Conservation (phyloP, 768 basidiomycete species). For the Amanita molliuscula region DNA sequence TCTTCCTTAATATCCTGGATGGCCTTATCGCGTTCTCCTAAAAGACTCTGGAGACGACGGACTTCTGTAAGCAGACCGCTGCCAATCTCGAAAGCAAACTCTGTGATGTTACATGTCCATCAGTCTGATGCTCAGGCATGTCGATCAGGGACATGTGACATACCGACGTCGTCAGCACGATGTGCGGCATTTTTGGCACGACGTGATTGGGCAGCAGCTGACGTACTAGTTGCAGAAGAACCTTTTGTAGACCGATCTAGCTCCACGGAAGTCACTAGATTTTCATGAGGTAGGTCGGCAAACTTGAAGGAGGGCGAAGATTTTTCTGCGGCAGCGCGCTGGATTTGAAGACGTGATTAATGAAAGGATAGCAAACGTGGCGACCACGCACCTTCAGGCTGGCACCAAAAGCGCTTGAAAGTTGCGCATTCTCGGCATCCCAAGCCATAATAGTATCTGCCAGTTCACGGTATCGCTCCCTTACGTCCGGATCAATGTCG, state of each 20-base stretch:
- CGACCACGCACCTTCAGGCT: conserved; percentile 41
- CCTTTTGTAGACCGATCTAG: conserved; percentile 53
- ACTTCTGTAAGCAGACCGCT: conserved; percentile 88
- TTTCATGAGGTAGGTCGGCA: conserved; percentile 44
- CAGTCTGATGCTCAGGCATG: conserved; percentile 7
- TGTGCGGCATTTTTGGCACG: conserved; percentile 89
- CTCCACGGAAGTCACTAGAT: conserved; percentile 14
- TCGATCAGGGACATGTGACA: conserved; percentile 18
- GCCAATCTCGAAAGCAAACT: conserved; percentile 98
- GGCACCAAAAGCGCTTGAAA: conserved; percentile 61
- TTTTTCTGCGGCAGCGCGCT: conserved; percentile 37
- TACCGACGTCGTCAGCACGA: conserved; percentile 82
- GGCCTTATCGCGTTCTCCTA: conserved; percentile 87
- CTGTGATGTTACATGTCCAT: conserved; percentile 30
- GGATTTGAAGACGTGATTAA: conserved; percentile 3
- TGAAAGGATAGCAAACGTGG: neutral
- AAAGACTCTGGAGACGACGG: conserved; percentile 78
- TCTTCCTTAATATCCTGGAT: conserved; percentile 89
- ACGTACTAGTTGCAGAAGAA: conserved; percentile 34
- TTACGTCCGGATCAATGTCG: conserved; percentile 55
- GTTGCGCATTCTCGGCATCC: conserved; percentile 71
- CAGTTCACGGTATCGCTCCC: conserved; percentile 67
- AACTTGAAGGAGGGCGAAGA: conserved; percentile 32
- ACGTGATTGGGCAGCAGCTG: conserved; percentile 69
- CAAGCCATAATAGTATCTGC: conserved; percentile 65